Conservation (phyloP, 1,284 basidiomycete genomes). For the Leccinum variabile region DNA sequence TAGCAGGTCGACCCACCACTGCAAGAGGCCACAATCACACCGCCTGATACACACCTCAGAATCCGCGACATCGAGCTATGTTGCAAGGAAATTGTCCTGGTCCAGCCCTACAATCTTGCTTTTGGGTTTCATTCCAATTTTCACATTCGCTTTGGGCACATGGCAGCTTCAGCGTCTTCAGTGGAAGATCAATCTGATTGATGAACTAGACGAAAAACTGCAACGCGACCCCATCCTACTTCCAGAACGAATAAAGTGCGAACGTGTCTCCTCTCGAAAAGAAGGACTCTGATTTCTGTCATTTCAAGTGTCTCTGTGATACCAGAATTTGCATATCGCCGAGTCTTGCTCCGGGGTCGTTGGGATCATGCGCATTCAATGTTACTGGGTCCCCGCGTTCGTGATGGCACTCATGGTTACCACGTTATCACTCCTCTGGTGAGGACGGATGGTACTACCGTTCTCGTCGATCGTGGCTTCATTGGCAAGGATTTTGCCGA, state of each 20-base stretch:
- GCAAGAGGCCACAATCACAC: slow-evolving; percentile 6
- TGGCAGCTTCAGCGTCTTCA: slow-evolving; percentile 93
- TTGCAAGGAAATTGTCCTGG: slow-evolving; percentile 55
- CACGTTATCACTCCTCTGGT: slow-evolving; percentile 85
- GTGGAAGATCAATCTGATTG: slow-evolving; percentile 95
- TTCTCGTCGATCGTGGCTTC: slow-evolving; percentile 85
- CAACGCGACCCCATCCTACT: slow-evolving; percentile 77
- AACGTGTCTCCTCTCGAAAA: slow-evolving; percentile 16
- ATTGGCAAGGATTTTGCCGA: slow-evolving; percentile 63
- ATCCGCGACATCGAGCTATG: slow-evolving; percentile 39
- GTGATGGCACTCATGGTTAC: slow-evolving; percentile 79
- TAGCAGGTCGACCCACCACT: slow-evolving; percentile 11
- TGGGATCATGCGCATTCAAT: slow-evolving; percentile 81
- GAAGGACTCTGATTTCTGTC: not conserved
- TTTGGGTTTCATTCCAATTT: slow-evolving; percentile 84
- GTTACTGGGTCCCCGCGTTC: slow-evolving; percentile 60
- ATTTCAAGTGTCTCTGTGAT: slow-evolving; percentile 60
- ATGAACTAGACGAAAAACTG: slow-evolving; percentile 92
- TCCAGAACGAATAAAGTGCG: slow-evolving; percentile 88
- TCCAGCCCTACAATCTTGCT: slow-evolving; percentile 75
- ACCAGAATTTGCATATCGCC: slow-evolving; percentile 86
- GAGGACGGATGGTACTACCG: slow-evolving; percentile 44
- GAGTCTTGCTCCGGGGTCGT: slow-evolving; percentile 75
- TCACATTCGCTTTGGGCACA: slow-evolving; percentile 89
- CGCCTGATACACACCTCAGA: slow-evolving; percentile 22